Evolutionary conservation across 2,329 filamentous ascomycete genomes (phyloP).

Genomic region (Fusarium sp.): DNA sequence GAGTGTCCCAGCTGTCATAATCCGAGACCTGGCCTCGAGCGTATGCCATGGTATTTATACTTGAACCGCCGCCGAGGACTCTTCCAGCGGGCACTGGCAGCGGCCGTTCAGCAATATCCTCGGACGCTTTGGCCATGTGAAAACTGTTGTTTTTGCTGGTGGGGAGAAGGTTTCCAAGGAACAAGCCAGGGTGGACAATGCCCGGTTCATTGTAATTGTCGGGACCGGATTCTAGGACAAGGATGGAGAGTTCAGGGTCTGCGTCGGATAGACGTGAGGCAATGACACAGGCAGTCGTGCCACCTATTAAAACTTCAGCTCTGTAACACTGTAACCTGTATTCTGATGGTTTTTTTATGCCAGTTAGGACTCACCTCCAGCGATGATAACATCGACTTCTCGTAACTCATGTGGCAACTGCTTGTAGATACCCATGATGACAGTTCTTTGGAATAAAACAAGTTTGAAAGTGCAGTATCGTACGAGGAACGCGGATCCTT

Average conservation of each 20-base stretch:
- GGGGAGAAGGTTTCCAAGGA: background rate
- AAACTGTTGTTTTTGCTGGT: background rate
- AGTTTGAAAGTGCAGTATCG: too few relatives aligned
- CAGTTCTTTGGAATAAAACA: background rate
- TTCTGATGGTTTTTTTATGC: too few relatives aligned
- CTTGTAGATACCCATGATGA: background rate
- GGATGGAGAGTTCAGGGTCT: background rate
- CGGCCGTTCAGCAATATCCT: background rate
- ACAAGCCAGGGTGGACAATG: background rate
- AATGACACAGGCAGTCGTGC: background rate
- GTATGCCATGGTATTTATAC: slow-evolving; percentile 1
- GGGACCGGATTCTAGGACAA: background rate
- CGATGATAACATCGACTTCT: background rate
- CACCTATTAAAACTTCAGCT: background rate
- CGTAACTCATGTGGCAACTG: background rate
- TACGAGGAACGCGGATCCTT: too few relatives aligned
- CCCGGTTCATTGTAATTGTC: background rate
- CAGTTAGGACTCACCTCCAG: background rate
- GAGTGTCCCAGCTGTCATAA: background rate
- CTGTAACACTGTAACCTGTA: too few relatives aligned
- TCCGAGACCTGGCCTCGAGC: background rate
- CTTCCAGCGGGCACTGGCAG: background rate
- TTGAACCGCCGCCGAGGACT: background rate
- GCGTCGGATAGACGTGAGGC: background rate
- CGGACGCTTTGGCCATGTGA: background rate